phyloP scores from a whole-genome alignment of 2,329 filamentous ascomycete genomes.

The Pyrenophora teres region DNA sequence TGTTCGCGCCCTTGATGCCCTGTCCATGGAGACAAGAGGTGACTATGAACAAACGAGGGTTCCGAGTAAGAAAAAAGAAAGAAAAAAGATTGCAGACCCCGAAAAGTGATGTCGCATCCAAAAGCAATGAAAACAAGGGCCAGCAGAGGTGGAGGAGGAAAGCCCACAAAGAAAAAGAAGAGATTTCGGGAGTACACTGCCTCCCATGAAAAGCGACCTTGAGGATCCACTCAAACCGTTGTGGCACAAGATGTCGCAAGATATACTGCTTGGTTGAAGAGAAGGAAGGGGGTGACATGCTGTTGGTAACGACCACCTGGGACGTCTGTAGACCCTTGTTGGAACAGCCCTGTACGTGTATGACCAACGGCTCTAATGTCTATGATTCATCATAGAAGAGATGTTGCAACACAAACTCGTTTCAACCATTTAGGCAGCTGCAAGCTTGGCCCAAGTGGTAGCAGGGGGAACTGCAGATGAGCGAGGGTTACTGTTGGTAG shows the following conservation, averaged over 20 bases:
- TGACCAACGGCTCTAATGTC: background rate
- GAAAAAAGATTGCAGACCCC: constrained; percentile 2
- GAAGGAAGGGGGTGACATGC: constrained; percentile 18
- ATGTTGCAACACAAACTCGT: constrained; percentile 3
- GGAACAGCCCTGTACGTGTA: constrained; percentile 13
- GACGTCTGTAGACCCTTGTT: constrained; percentile 11
- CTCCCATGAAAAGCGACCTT: constrained; percentile 25
- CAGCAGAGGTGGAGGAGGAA: constrained; percentile 1
- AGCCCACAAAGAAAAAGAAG: constrained; percentile 15
- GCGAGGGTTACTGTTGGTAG: constrained; percentile 28
- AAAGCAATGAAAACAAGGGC: constrained; percentile 17
- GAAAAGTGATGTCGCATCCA: constrained; percentile 9
- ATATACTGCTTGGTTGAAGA: constrained; percentile 22
- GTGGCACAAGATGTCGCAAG: constrained; percentile 29
- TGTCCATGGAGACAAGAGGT: constrained; percentile 15
- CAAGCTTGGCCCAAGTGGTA: constrained; percentile 33
- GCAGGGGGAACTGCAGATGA: constrained; percentile 22
- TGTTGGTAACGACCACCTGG: constrained; percentile 15
- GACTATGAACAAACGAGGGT: constrained; percentile 12
- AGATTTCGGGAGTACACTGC: constrained; percentile 19
- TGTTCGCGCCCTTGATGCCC: constrained; percentile 22
- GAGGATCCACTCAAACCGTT: constrained; percentile 29
- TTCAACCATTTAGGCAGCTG: constrained; percentile 24
- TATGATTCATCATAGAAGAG: constrained; percentile 5
- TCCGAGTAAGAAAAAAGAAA: background rate